Conservation (phyloP, 371 early-diverging fungal genomes). For the Rhizopus microsporus region DNA sequence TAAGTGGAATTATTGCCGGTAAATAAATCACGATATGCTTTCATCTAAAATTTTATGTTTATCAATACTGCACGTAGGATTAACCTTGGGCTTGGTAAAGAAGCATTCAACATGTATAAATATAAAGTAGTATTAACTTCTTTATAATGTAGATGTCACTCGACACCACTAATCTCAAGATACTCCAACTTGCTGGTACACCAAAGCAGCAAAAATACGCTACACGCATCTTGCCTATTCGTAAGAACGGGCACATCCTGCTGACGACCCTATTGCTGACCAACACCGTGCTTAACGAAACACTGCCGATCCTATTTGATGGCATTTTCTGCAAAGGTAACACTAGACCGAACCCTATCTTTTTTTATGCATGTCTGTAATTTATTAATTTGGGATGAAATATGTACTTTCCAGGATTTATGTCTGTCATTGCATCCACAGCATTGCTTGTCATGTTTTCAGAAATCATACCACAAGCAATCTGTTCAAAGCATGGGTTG, state of each 20-base stretch:
- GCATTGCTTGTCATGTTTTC: conserved; percentile 80
- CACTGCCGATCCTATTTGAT: conserved; percentile 80
- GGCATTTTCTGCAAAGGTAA: conserved; percentile 58
- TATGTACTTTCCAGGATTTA: conserved; percentile 45
- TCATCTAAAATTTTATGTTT: not conserved
- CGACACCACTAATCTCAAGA: conserved; percentile 60
- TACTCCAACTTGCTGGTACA: conserved; percentile 66
- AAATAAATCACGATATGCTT: conserved; percentile 5
- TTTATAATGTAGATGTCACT: conserved; percentile 59
- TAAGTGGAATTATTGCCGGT: conserved; percentile 86
- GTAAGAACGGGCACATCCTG: conserved; percentile 76
- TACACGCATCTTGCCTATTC: conserved; percentile 70
- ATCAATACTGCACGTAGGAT: conserved; percentile 37
- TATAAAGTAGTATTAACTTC: not conserved
- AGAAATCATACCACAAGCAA: conserved; percentile 86
- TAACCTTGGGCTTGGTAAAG: conserved; percentile 45
- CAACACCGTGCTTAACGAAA: conserved; percentile 84
- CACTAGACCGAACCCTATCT: conserved; percentile 27
- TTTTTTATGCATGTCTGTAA: conserved; percentile 19
- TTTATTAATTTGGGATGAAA: not conserved
- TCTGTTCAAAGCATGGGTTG: conserved; percentile 80
- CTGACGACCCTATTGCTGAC: conserved; percentile 76
- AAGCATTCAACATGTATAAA: conserved; percentile 22
- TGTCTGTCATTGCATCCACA: conserved; percentile 78
- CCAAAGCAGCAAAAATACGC: conserved; percentile 65